Evolutionary conservation across 116 monocot species (phyloP), one percentile per base, ranked within the genome.

Genomic region (Phalaenopsis hybrid): DNA sequence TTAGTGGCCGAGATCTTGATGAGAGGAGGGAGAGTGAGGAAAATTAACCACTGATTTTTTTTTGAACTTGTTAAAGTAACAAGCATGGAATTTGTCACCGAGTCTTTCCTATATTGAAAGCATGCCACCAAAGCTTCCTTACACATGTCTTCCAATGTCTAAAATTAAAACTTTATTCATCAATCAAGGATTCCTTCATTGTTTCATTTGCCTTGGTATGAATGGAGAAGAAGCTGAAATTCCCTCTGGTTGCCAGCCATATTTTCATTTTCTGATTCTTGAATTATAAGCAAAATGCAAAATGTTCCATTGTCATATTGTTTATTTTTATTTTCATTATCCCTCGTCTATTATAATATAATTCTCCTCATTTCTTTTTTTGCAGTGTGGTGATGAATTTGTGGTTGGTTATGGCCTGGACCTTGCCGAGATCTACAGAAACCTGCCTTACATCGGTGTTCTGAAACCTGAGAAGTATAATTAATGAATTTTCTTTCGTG

Each of bases 381-480:
- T 87, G 83, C 91, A 96, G 96, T 96, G 96, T 46, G 91, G 92
- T 16, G 89, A 94, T 84, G 81, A 83, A 59, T 96, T 94, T 78
- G 89, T 94, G 9, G 96, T 96, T 5, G 96, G 94, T 45, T 96
- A 94, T 82, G 94, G 96, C 63, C 86, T 96, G 94, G 94, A 96
- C 75, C 92, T 87, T 78, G 92, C 88, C 0, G 94, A 96, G 78
- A 86, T 86, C 17, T 96, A 92, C 83, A 89, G 94, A 77, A 94
- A 94, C 73, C 80, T 96, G 79, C 90, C 94, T 49, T 96, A 88
- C 83, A 81, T 96, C 78, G 92, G 94, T 25, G 87, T 94, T 44
- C 89, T 92, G 8, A 94, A 94, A 82, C 87, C 91, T 8, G 92
- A 96, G 82, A 89, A 88, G 57, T 92, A 92, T 81, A 85, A 70